Percentiles rank a stretch among this genome's conserved stretches.
Conservation (phyloP, 768 basidiomycete species). For the Lentinula edodes region DNA sequence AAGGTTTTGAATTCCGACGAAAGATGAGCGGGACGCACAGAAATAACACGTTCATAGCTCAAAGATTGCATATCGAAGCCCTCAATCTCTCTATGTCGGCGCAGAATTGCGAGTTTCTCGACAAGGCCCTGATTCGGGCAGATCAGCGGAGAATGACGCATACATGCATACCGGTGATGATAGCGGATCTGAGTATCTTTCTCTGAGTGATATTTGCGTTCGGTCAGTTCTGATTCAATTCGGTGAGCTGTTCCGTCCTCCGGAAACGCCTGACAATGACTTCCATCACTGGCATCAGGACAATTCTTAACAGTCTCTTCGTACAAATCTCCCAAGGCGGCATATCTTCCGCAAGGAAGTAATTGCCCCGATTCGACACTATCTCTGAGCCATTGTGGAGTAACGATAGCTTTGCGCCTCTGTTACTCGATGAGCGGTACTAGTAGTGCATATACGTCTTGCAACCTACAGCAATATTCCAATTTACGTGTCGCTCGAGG, state of each 20-base stretch:
- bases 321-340: conserved; percentile 47
- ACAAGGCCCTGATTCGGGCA: conserved; percentile 66
- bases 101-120: conserved; percentile 53
- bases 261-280: conserved; percentile 7
- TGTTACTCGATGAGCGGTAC: conserved; percentile 17
- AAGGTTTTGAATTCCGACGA: neutral
- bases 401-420: conserved; percentile 65
- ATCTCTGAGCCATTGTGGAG: conserved; percentile 64
- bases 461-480: conserved; percentile 56
- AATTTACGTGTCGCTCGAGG: conserved; percentile 63
- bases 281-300: conserved; percentile 34
- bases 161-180: conserved; percentile 47
- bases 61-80: conserved; percentile 63
- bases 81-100: conserved; percentile 55
- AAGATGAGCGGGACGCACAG: conserved; percentile 35
- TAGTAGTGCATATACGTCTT: neutral
- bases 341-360: conserved; percentile 50
- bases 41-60: conserved; percentile 67
- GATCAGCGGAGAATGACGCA: conserved; percentile 57
- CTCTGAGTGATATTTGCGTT: neutral
- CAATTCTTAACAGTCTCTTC: conserved; percentile 41
- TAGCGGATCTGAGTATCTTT: conserved; percentile 14
- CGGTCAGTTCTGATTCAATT: neutral
- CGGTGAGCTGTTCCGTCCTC: neutral
- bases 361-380: conserved; percentile 39